Percentiles rank a stretch among this genome's conserved stretches.
phyloP scores from a whole-genome alignment of 2,329 filamentous ascomycete species.

The Cryphonectria carpinicola region DNA sequence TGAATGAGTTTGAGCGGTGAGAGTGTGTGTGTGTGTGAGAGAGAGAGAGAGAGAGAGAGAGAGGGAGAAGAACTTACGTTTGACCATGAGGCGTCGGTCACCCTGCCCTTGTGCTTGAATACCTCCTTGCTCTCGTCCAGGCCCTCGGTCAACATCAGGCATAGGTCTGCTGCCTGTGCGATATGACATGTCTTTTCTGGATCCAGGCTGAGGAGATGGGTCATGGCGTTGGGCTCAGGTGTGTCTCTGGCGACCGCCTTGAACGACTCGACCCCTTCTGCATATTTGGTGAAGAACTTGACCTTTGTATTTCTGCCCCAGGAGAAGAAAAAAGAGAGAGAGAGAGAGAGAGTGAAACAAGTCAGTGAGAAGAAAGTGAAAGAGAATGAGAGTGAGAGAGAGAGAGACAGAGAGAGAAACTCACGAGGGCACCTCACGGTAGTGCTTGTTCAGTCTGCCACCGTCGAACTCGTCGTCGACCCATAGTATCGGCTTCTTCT shows the following conservation, averaged over 20 bases:
- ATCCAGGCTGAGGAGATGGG: constrained; percentile 54
- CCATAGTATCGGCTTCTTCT: constrained; percentile 56
- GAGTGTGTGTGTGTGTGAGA: no score
- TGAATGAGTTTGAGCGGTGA: background rate
- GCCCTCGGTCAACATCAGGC: constrained; percentile 48
- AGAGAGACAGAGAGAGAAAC: background rate
- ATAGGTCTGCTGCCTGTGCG: constrained; percentile 61
- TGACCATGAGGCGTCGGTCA: constrained; percentile 41
- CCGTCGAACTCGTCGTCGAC: constrained; percentile 60
- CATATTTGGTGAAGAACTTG: constrained; percentile 60
- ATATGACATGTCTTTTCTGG: constrained; percentile 62
- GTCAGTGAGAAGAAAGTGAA: background rate
- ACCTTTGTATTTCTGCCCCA: constrained; percentile 63
- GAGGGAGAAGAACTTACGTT: constrained; percentile 8
- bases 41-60: background rate
- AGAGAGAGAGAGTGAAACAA: background rate
- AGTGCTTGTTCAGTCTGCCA: constrained; percentile 56
- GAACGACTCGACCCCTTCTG: constrained; percentile 57
- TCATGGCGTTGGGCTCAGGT: constrained; percentile 57
- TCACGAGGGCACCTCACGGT: constrained; percentile 60
- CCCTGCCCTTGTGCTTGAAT: constrained; percentile 41
- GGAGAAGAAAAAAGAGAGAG: background rate
- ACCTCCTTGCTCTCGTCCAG: constrained; percentile 45
- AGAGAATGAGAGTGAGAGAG: background rate
- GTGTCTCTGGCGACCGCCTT: constrained; percentile 52